Percentiles rank a stretch among this genome's conserved stretches.
These are phyloP conservation scores for Linnemannia elongata DNA, from an alignment of 192 early-diverging fungal species.

Conservation along the genomic window DNA sequence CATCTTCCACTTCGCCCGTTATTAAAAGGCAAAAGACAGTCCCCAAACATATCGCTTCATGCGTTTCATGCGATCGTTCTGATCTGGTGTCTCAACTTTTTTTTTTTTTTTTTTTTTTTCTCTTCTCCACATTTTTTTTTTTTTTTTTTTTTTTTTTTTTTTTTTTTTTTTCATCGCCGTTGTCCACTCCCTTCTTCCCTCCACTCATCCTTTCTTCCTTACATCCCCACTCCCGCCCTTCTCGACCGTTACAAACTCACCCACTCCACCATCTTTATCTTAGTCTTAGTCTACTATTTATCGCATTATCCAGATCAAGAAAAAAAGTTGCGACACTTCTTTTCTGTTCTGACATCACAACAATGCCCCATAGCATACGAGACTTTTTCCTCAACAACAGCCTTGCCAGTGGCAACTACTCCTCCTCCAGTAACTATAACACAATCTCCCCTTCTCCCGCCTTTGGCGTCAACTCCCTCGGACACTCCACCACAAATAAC, in stretches of 20 bases:
- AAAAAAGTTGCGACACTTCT: neutral
- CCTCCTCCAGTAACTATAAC: conserved; percentile 1
- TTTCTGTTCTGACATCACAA: neutral
- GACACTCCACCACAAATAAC: neutral
- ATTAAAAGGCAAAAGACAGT: too few relatives aligned
- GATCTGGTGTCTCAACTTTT: neutral
- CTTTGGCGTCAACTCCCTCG: neutral
- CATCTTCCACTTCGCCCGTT: neutral
- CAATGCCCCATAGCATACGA: conserved; percentile 35
- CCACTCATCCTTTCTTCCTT: neutral
- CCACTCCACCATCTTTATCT: neutral
- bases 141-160: neutral
- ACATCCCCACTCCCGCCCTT: neutral
- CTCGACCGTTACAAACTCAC: neutral
- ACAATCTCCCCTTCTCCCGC: conserved; percentile 1
- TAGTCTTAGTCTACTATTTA: too few relatives aligned
- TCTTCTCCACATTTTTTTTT: neutral
- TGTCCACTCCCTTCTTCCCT: neutral
- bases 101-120: neutral
- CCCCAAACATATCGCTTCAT: neutral
- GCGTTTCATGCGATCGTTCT: neutral
- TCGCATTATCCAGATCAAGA: neutral
- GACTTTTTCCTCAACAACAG: conserved; percentile 17
- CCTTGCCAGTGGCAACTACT: conserved; percentile 3
- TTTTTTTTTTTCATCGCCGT: neutral